Evolutionary conservation across 441 rosid species (phyloP).

Genomic region (Erodium trifolium): DNA sequence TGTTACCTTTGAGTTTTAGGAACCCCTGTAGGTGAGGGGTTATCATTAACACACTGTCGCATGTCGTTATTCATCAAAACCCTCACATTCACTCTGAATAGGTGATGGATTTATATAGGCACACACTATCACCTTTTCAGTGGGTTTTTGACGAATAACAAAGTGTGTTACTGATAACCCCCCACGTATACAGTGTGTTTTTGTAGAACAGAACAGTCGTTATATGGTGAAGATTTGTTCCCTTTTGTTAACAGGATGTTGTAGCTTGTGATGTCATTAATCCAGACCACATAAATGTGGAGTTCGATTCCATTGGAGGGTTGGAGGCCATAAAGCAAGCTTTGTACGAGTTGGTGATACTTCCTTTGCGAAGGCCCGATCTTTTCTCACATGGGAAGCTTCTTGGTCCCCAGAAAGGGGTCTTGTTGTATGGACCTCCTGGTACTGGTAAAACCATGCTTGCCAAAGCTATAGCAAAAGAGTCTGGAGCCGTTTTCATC

Average conservation of each 20-base stretch:
- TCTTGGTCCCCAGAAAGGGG: constrained; percentile 93
- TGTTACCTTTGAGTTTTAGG: too few species aligned
- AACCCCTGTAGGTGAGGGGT: too few species aligned
- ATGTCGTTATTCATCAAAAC: too few species aligned
- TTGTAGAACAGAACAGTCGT: too few species aligned
- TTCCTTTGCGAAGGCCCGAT: constrained; percentile 76
- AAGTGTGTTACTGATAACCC: too few species aligned
- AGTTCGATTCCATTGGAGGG: constrained; percentile 86
- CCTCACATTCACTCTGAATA: too few species aligned
- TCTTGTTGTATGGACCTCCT: constrained; percentile 84
- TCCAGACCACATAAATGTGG: constrained; percentile 83
- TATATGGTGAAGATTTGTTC: too few species aligned
- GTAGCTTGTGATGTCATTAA: constrained; percentile 93
- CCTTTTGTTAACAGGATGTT: constrained; percentile 49
- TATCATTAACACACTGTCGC: too few species aligned
- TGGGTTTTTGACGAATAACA: too few species aligned
- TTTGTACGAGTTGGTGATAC: constrained; percentile 77
- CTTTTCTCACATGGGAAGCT: constrained; percentile 81
- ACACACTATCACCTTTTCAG: too few species aligned
- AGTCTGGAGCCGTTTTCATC: constrained; percentile 89
- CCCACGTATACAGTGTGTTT: too few species aligned
- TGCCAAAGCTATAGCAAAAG: constrained; percentile 94
- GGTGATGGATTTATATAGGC: too few species aligned
- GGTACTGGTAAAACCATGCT: constrained; percentile 99
- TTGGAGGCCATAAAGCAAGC: constrained; percentile 63